Base-by-base conservation (phyloP, 805 yeast genomes). In the Ogataea polymorpha region DNA sequence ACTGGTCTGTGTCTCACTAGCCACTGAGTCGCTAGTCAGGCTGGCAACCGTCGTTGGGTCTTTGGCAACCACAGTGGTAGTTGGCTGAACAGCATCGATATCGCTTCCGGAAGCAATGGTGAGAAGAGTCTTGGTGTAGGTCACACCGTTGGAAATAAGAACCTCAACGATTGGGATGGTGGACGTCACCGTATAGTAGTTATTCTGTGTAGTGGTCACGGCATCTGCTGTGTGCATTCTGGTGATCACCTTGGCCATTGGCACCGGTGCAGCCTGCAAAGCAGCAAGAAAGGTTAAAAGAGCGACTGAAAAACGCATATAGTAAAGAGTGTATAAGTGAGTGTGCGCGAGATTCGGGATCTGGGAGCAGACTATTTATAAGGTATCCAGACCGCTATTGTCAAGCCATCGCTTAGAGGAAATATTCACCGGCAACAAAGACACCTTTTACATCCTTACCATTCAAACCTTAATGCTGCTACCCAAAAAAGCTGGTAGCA, bases 81-180 rank as follows among this genome's bases (percentile, higher is more conserved):
- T 46, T 17, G 53, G 46, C 11, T 40, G 41, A n/a, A 48, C 36
- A 23, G 21, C 28, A 4, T 28, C 44, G 14, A 39, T 40, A 10
- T 39, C 49, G 6, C 45, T 49, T 17, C 51, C 58, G 13, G 73
- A 65, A 16, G 63, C 62, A 34, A 70, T 66, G 24, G 65, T 56
- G 9, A 69, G 62, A 39, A 67, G 55, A 18, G 82, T 77, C 44
- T 56, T 53, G 12, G 81, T 76, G 49, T 67, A 74, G 27, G 78
- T 72, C 29, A 63, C 73, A 35, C 77, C 79, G 53, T 73, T 67
- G 7, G 77, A 74, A 37, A 77, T 68, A 31, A 74, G 63, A 13
- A 77, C 59, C 47, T 75, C 72, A 27, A 77, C 80, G 14, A 79
- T 70, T 18, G 81, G 80, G 44, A 74, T 63, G 48, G 66, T 63